Evolutionary conservation across 371 early-diverging fungal genomes (phyloP).

Genomic region (Parasitella parasitica): DNA sequence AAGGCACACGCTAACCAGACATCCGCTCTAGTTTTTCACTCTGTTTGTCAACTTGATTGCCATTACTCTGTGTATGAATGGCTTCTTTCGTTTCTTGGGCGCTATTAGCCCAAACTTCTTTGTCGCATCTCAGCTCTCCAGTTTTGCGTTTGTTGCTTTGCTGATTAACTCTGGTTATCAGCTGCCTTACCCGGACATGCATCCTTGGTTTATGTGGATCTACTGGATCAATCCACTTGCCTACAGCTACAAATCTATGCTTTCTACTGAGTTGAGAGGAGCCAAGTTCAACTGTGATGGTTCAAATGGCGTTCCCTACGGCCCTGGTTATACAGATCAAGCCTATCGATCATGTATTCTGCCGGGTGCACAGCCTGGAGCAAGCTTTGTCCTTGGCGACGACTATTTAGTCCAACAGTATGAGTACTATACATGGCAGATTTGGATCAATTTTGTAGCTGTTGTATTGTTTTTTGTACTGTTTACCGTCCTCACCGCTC

Average conservation of each 20-base stretch:
- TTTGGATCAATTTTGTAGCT: slow-evolving; percentile 58
- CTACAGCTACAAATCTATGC: slow-evolving; percentile 60
- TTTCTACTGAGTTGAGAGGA: slow-evolving; percentile 68
- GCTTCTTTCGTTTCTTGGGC: slow-evolving; percentile 42
- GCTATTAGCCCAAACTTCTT: slow-evolving; percentile 53
- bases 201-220: slow-evolving; percentile 72
- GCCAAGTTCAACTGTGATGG: slow-evolving; percentile 39
- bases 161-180: slow-evolving; percentile 66
- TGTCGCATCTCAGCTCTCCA: slow-evolving; percentile 55
- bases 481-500: slow-evolving; percentile 39
- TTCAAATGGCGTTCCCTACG: slow-evolving; percentile 45
- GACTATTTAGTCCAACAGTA: slow-evolving; percentile 39
- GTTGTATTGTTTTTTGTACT: slow-evolving; percentile 48
- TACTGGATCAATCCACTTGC: slow-evolving; percentile 70
- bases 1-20: not conserved
- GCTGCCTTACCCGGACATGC: slow-evolving; percentile 60
- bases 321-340: slow-evolving; percentile 43
- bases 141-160: slow-evolving; percentile 54
- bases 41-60: slow-evolving; percentile 50
- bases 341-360: slow-evolving; percentile 56
- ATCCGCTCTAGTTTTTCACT: slow-evolving; percentile 33
- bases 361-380: slow-evolving; percentile 50
- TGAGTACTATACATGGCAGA: slow-evolving; percentile 16
- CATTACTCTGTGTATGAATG: slow-evolving; percentile 54
- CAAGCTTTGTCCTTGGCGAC: slow-evolving; percentile 47